phyloP scores from a whole-genome alignment of 2,329 filamentous ascomycete species.

The Xylariaceae sp. region DNA sequence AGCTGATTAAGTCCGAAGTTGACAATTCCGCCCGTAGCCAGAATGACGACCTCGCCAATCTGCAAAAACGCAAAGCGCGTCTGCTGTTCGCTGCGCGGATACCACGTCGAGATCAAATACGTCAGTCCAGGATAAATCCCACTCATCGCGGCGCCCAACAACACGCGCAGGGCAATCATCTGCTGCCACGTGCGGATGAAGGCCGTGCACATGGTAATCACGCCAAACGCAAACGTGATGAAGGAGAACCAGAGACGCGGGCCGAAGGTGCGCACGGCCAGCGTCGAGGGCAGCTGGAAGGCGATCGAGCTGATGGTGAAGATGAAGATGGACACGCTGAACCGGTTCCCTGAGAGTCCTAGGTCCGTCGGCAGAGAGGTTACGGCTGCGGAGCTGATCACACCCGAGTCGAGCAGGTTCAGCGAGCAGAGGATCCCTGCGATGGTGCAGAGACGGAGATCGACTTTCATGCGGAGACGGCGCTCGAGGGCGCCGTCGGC shows the following conservation, averaged over 20 bases:
- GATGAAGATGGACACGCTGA: slow-evolving; percentile 67
- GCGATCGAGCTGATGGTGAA: slow-evolving; percentile 64
- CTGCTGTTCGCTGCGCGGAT: slow-evolving; percentile 60
- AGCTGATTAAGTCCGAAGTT: slow-evolving; percentile 65
- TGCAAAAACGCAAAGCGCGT: slow-evolving; percentile 61
- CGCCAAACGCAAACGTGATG: slow-evolving; percentile 56
- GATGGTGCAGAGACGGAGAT: slow-evolving; percentile 64
- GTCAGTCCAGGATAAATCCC: slow-evolving; percentile 49
- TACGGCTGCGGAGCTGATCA: slow-evolving; percentile 64
- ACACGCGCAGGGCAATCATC: slow-evolving; percentile 62
- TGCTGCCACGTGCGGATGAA: slow-evolving; percentile 63
- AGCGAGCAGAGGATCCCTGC: slow-evolving; percentile 65
- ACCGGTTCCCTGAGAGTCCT: slow-evolving; percentile 58
- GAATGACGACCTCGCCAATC: slow-evolving; percentile 57
- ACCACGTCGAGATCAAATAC: slow-evolving; percentile 54
- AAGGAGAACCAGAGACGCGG: slow-evolving; percentile 61
- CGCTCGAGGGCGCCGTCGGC: slow-evolving; percentile 21
- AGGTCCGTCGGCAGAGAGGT: slow-evolving; percentile 63
- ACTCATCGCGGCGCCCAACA: slow-evolving; percentile 59
- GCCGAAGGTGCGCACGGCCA: slow-evolving; percentile 59
- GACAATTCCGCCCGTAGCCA: slow-evolving; percentile 61
- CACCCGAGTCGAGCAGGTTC: slow-evolving; percentile 64
- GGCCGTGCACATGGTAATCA: slow-evolving; percentile 62
- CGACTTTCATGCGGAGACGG: slow-evolving; percentile 53
- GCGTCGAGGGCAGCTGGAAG: slow-evolving; percentile 64